Percentiles rank a stretch among this genome's conserved stretches.
Conservation (phyloP, 2,329 filamentous ascomycete genomes). For the Pleurostoma richardsiae region DNA sequence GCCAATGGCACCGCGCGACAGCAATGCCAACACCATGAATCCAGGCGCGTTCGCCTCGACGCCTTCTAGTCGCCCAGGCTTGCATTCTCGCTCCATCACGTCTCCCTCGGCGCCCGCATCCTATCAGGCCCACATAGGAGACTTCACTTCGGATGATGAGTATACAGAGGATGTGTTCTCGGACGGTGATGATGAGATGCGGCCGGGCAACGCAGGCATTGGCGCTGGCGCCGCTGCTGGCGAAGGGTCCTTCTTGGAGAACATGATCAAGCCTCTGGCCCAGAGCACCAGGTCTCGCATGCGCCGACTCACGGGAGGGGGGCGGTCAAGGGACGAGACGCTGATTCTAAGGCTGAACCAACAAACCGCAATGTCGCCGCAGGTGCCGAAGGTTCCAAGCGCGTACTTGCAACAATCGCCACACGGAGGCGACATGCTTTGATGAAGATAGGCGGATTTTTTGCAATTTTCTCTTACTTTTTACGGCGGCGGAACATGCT, state of each 20-base stretch:
- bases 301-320: slow-evolving; percentile 54
- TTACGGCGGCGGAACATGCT: no score
- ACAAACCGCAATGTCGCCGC: slow-evolving; percentile 25
- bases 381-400: slow-evolving; percentile 34
- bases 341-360: slow-evolving; percentile 4
- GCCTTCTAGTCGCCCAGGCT: slow-evolving; percentile 49
- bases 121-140: slow-evolving; percentile 49
- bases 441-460: slow-evolving; percentile 3
- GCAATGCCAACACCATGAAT: slow-evolving; percentile 57
- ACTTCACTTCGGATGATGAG: slow-evolving; percentile 74
- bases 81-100: slow-evolving; percentile 81
- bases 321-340: slow-evolving; percentile 32
- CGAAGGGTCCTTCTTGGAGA: slow-evolving; percentile 49
- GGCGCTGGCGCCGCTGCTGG: slow-evolving; percentile 13
- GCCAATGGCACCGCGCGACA: slow-evolving; percentile 54
- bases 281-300: slow-evolving; percentile 55
- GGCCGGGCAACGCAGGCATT: slow-evolving; percentile 27
- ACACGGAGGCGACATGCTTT: slow-evolving; percentile 28
- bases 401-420: slow-evolving; percentile 19
- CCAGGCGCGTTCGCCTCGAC: slow-evolving; percentile 52
- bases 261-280: slow-evolving; percentile 54
- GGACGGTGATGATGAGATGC: slow-evolving; percentile 61
- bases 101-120: slow-evolving; percentile 63
- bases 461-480: no score
- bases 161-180: slow-evolving; percentile 69